Evolutionary conservation across 2,329 filamentous ascomycete genomes (phyloP), one percentile per base, ranked within the genome.

Genomic region (Microdochium nivale): DNA sequence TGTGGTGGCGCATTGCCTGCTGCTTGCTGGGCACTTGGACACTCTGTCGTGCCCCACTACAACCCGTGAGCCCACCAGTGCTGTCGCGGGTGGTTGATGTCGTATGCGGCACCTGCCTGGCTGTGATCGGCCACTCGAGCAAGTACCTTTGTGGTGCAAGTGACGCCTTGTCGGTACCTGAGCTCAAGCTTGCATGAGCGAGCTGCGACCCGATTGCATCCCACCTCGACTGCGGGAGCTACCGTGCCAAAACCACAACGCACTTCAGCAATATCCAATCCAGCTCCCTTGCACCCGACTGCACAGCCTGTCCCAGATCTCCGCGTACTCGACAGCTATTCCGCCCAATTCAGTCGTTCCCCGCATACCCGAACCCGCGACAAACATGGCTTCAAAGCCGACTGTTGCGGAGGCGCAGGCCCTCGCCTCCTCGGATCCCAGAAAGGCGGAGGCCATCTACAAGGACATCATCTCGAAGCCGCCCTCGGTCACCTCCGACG

Each of bases 381-480:
- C 53, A 44, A 54, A 47, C 43, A 67, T 66, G 63, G 62, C 61
- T 53, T 57, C 58, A 48, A 66, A 60, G 58, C 58, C 63, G 53
- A 62, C 63, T 57, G 85, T 96, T 79, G 83, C 86, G 72, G 90
- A 96, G 80, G 92, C 90, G 68, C 86, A 92, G 78, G 84, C 87
- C 76, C 75, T 92, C 65, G 81, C 82, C 60, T 90, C 89, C 75
- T 80, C 84, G 58, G 83, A 95, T 66, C 87, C 91, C 59, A 75
- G 80, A 63, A 88, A 94, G 77, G 90, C 92, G 57, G 90, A 95
- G 74, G 76, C 80, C 62, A 83, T 89, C 67, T 97, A 92, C 79
- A 90, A 92, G 72, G 86, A 94, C 52, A 88, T 97, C 66, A 82
- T 96, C 59, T 85, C 90, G 50, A 86, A 88, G 71, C 84, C 89